Conservation (phyloP, 768 basidiomycete species). For the Serpula lacrymans region DNA sequence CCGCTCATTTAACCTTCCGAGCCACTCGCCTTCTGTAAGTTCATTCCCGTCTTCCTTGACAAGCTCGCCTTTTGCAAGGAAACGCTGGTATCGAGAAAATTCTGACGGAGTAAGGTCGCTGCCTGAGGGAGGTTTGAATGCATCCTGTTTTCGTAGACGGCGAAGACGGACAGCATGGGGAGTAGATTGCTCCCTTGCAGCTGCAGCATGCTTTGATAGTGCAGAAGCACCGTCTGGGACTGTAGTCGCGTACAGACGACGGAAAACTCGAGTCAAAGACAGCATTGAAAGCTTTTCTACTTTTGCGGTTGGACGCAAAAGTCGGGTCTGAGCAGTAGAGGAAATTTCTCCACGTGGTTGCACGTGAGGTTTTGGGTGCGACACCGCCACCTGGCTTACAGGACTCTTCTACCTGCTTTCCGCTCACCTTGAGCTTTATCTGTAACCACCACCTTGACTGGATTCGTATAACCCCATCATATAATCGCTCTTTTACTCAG, state of each 20-base stretch:
- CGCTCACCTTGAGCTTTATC: no score
- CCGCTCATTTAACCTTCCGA: conserved; percentile 50
- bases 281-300: conserved; percentile 24
- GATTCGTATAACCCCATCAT: neutral
- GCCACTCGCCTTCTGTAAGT: conserved; percentile 56
- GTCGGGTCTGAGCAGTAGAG: no score
- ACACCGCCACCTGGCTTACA: no score
- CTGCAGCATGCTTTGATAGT: conserved; percentile 40
- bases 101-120: conserved; percentile 67
- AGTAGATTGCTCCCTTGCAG: conserved; percentile 64
- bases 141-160: conserved; percentile 49
- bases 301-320: no score
- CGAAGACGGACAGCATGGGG: conserved; percentile 73
- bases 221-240: conserved; percentile 51
- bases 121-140: conserved; percentile 30
- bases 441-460: neutral
- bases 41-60: conserved; percentile 29
- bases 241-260: conserved; percentile 38
- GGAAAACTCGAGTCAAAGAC: conserved; percentile 24
- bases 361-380: no score
- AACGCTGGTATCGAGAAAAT: conserved; percentile 56
- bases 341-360: no score
- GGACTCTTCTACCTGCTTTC: no score
- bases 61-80: conserved; percentile 51
- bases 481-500: conserved; percentile 6